Conservation (phyloP, 108 stramenopile genomes). For the Cyclostephanos invisitatus region DNA sequence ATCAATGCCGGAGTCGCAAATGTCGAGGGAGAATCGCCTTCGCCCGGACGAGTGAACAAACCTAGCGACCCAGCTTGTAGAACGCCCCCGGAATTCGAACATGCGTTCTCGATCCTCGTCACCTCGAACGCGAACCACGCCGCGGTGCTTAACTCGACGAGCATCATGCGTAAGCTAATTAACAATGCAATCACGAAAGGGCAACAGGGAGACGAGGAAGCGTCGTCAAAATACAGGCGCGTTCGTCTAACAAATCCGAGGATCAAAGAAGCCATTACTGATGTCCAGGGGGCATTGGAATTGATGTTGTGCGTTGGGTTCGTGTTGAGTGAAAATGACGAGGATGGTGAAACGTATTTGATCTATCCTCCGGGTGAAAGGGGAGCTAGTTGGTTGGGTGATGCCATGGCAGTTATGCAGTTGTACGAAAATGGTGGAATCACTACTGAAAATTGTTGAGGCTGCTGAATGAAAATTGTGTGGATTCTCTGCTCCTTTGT, state of each 20-base stretch:
- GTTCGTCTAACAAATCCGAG: conserved; percentile 79
- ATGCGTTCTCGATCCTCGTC: conserved; percentile 60
- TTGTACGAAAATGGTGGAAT: conserved; percentile 48
- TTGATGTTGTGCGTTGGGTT: conserved; percentile 74
- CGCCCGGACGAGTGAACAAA: conserved; percentile 39
- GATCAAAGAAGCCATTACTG: conserved; percentile 74
- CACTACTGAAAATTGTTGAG: not conserved
- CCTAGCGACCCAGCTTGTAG: conserved; percentile 45
- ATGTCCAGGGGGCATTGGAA: conserved; percentile 71
- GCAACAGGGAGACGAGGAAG: conserved; percentile 54
- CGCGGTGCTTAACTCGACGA: conserved; percentile 41
- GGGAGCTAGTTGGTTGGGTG: conserved; percentile 55
- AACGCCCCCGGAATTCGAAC: conserved; percentile 46
- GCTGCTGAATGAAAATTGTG: not conserved
- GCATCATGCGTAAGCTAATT: conserved; percentile 63
- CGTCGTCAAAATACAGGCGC: conserved; percentile 67
- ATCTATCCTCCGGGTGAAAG: conserved; percentile 61
- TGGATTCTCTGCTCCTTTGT: not conserved
- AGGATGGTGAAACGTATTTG: conserved; percentile 64
- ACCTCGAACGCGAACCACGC: conserved; percentile 39
- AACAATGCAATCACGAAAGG: conserved; percentile 83
- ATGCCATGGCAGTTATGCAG: conserved; percentile 60
- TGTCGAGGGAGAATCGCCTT: conserved; percentile 9
- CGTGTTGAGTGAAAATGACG: conserved; percentile 61
- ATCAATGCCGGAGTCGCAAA: conserved; percentile 36